These are phyloP conservation scores for Microbotryum saponariae DNA, from an alignment of 1,284 basidiomycete genomes.

Conservation along the genomic window DNA sequence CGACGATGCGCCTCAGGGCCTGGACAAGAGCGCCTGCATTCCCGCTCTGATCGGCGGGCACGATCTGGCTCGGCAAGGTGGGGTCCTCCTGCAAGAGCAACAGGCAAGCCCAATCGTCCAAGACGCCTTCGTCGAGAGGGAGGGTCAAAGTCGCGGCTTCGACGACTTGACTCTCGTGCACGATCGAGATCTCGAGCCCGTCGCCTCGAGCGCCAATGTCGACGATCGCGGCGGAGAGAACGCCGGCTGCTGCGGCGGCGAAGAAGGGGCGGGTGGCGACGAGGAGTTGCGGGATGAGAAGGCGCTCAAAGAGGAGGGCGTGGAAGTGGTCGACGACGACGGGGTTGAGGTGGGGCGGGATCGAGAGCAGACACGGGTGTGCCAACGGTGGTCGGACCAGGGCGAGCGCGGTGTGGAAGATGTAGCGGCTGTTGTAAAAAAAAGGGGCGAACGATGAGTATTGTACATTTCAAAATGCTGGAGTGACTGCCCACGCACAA, in stretches of 20 bases:
- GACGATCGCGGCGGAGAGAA: slow-evolving; percentile 64
- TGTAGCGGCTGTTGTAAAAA: slow-evolving; percentile 66
- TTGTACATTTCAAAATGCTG: background rate
- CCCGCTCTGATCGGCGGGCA: slow-evolving; percentile 6
- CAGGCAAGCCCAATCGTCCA: slow-evolving; percentile 64
- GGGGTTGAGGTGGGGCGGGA: slow-evolving; percentile 63
- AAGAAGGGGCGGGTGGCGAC: slow-evolving; percentile 74
- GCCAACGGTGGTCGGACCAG: slow-evolving; percentile 78
- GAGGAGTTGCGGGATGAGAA: slow-evolving; percentile 80
- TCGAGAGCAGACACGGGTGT: slow-evolving; percentile 69
- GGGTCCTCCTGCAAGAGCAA: slow-evolving; percentile 57
- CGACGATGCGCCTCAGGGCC: slow-evolving; percentile 46
- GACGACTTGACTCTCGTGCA: slow-evolving; percentile 68
- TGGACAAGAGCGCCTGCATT: slow-evolving; percentile 11
- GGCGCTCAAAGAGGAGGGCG: slow-evolving; percentile 88
- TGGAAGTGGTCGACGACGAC: slow-evolving; percentile 65
- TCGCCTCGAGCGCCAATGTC: slow-evolving; percentile 63
- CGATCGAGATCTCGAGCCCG: slow-evolving; percentile 65
- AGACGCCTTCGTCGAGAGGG: slow-evolving; percentile 63
- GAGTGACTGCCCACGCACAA: slow-evolving; percentile 53
- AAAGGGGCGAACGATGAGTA: slow-evolving; percentile 8
- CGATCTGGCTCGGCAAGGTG: slow-evolving; percentile 10
- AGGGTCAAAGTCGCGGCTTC: slow-evolving; percentile 53
- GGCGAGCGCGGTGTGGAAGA: slow-evolving; percentile 67
- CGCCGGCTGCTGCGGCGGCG: slow-evolving; percentile 62